Conservation (phyloP, 2,329 filamentous ascomycete genomes). For the Fusarium multiceps region DNA sequence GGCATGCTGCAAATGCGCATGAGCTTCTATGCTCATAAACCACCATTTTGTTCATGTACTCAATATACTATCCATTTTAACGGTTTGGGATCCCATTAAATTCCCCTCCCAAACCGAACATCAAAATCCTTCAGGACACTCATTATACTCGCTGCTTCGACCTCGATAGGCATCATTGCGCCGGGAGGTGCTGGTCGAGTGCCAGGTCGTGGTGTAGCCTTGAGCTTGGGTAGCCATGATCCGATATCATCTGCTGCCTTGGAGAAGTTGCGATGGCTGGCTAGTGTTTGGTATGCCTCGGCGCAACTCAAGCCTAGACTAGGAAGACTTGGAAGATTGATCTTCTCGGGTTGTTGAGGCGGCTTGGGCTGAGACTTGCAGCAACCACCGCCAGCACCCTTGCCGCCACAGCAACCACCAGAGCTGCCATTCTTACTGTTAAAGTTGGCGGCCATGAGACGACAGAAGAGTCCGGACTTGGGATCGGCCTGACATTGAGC, state of each 20-base stretch:
- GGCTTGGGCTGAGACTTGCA: slow-evolving; percentile 61
- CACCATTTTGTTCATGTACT: slow-evolving; percentile 23
- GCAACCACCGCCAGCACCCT: slow-evolving; percentile 69
- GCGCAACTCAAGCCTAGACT: slow-evolving; percentile 76
- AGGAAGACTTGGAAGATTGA: slow-evolving; percentile 51
- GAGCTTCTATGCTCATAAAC: slow-evolving; percentile 19
- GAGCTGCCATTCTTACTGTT: slow-evolving; percentile 55
- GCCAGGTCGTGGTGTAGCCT: slow-evolving; percentile 62
- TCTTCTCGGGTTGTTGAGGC: slow-evolving; percentile 49
- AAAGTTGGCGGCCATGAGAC: slow-evolving; percentile 77
- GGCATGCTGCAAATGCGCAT: slow-evolving; percentile 27
- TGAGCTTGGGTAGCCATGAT: slow-evolving; percentile 80
- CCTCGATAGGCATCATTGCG: slow-evolving; percentile 73
- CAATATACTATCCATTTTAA: slow-evolving; percentile 12
- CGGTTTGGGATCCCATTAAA: slow-evolving; percentile 44
- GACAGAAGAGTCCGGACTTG: slow-evolving; percentile 84
- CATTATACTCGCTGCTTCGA: slow-evolving; percentile 87
- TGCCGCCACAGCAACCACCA: slow-evolving; percentile 73
- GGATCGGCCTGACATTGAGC: slow-evolving; percentile 82
- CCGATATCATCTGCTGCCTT: slow-evolving; percentile 78
- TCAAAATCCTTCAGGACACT: slow-evolving; percentile 86
- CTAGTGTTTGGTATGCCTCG: slow-evolving; percentile 81
- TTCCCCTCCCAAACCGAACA: slow-evolving; percentile 71
- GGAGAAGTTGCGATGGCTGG: slow-evolving; percentile 80
- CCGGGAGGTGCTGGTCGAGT: slow-evolving; percentile 48